Conservation (phyloP, 1,284 basidiomycete genomes). For the Hypsizygus ulmarius region DNA sequence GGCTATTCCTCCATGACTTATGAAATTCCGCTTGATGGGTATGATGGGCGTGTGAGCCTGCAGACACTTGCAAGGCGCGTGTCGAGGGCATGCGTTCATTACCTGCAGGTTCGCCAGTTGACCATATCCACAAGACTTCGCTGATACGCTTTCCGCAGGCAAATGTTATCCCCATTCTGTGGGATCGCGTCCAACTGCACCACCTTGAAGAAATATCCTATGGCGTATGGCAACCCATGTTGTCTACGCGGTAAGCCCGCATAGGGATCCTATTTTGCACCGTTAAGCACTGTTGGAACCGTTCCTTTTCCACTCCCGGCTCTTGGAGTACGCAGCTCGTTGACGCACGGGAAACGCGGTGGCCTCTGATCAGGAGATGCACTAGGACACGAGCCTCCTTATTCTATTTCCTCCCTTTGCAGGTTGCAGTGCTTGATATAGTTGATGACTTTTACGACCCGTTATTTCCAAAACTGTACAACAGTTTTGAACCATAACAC, state of each 20-base stretch:
- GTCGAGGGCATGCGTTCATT: slow-evolving; percentile 69
- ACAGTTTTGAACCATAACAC: too few species aligned
- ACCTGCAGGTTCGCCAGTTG: slow-evolving; percentile 53
- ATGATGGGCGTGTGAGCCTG: slow-evolving; percentile 61
- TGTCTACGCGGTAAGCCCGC: slow-evolving; percentile 37
- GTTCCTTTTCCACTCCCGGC: too few species aligned
- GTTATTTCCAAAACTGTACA: too few species aligned
- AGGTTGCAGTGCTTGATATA: too few species aligned
- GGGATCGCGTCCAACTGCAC: slow-evolving; percentile 68
- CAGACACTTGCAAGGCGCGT: slow-evolving; percentile 67
- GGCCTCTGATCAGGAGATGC: too few species aligned
- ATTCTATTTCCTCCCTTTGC: too few species aligned
- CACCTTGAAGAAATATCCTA: slow-evolving; percentile 67
- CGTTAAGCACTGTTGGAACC: too few species aligned
- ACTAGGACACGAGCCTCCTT: too few species aligned
- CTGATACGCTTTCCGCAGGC: slow-evolving; percentile 36
- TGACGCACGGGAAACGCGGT: too few species aligned
- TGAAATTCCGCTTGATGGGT: slow-evolving; percentile 69
- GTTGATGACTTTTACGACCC: too few species aligned
- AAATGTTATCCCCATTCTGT: slow-evolving; percentile 63
- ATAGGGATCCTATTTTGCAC: too few species aligned
- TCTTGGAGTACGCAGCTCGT: too few species aligned
- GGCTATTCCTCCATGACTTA: slow-evolving; percentile 71
- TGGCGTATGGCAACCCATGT: slow-evolving; percentile 69
- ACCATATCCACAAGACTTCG: slow-evolving; percentile 11